phyloP scores from a whole-genome alignment of 75 land plant species.

The Cupressus sempervirens region DNA sequence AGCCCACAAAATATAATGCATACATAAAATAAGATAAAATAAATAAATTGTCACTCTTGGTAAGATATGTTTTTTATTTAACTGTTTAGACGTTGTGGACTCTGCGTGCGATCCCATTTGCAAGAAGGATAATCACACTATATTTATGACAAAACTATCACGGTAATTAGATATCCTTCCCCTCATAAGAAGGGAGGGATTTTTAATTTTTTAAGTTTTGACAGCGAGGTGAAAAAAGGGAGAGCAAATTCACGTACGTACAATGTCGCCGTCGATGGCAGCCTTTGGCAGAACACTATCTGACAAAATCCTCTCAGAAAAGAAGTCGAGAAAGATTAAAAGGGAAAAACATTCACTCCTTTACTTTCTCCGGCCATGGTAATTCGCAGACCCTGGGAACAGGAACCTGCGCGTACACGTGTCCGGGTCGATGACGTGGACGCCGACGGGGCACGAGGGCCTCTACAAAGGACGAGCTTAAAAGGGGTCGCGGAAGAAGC shows the following conservation, averaged over 20 bases:
- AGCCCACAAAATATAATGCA: too few relatives aligned
- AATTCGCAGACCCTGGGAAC: not conserved
- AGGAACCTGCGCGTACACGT: constrained; percentile 3
- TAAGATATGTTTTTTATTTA: too few relatives aligned
- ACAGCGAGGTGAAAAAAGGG: not conserved
- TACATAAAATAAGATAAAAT: too few relatives aligned
- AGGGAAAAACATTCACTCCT: constrained; percentile 7
- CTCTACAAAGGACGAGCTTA: not conserved
- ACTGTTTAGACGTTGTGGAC: too few relatives aligned
- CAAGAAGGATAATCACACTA: too few relatives aligned
- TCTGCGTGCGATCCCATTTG: too few relatives aligned
- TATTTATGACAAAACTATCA: too few relatives aligned
- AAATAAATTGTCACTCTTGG: too few relatives aligned
- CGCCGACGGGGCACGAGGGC: too few relatives aligned
- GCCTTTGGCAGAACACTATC: constrained; percentile 22
- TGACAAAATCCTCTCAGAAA: constrained; percentile 19
- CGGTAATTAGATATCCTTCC: too few relatives aligned
- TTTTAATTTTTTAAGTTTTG: too few relatives aligned
- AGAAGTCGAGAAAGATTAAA: constrained; percentile 14
- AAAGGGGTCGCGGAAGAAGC: not conserved
- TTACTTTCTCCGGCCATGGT: not conserved
- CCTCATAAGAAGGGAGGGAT: too few relatives aligned
- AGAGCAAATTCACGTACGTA: constrained; percentile 10
- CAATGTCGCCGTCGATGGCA: constrained; percentile 17
- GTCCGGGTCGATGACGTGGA: constrained; percentile 1